These are phyloP conservation scores for Epithele typhae DNA, from an alignment of 768 basidiomycete species.

Conservation along the genomic window DNA sequence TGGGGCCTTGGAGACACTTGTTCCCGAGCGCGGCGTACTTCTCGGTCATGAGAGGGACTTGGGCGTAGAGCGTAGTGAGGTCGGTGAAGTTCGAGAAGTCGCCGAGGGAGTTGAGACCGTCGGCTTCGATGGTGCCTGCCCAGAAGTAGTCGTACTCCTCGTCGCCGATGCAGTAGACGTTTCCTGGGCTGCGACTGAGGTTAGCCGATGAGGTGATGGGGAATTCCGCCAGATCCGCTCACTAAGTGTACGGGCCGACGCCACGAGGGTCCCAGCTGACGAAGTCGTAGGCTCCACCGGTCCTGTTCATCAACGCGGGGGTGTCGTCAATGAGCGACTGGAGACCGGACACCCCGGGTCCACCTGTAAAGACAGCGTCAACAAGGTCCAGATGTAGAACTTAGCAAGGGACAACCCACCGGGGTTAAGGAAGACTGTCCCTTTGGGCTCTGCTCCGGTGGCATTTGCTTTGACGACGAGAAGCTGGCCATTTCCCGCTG, in stretches of 20 bases:
- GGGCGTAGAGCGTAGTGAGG: conserved; percentile 2
- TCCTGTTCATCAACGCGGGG: not conserved
- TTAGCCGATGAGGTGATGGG: not conserved
- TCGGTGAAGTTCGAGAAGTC: conserved; percentile 12
- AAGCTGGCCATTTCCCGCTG: conserved; percentile 3
- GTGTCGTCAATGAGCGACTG: conserved; percentile 2
- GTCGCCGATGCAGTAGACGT: conserved; percentile 4
- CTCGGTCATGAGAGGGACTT: conserved; percentile 1
- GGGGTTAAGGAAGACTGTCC: conserved; percentile 10
- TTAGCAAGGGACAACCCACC: not conserved
- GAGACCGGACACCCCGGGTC: conserved; percentile 10
- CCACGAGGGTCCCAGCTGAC: conserved; percentile 13
- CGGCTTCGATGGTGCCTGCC: conserved; percentile 7
- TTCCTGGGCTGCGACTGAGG: not conserved
- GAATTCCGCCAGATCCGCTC: not conserved
- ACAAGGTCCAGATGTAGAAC: not conserved
- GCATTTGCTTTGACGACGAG: conserved; percentile 11
- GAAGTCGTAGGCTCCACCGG: conserved; percentile 11
- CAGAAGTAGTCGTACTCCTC: conserved; percentile 5
- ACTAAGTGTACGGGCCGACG: conserved; percentile 13
- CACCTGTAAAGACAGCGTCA: not conserved
- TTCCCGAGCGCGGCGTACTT: conserved; percentile 3
- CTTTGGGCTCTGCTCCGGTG: not conserved
- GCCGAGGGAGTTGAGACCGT: conserved; percentile 2
- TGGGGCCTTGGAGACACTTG: conserved; percentile 9